phyloP scores from a whole-genome alignment of 495 filamentous ascomycete species.

The Penicillium lividum region DNA sequence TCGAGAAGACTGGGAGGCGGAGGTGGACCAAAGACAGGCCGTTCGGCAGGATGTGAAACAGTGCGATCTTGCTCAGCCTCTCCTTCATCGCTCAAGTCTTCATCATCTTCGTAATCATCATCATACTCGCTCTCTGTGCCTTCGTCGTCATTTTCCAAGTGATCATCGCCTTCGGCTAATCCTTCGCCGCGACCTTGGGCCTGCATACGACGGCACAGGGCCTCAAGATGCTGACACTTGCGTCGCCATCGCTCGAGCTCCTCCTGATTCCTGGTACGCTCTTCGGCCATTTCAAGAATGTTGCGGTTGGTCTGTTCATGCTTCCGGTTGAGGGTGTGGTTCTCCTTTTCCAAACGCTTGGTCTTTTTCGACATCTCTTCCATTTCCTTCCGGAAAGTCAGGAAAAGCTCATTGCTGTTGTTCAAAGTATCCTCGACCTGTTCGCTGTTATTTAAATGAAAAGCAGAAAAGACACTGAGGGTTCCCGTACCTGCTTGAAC shows the following conservation, averaged over 20 bases:
- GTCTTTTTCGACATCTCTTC: slow-evolving; percentile 99
- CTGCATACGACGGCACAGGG: slow-evolving; percentile 92
- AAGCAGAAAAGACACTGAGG: neutral
- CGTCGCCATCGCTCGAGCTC: slow-evolving; percentile 80
- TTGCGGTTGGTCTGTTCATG: slow-evolving; percentile 92
- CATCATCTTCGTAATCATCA: slow-evolving; percentile 70
- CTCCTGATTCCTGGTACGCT: slow-evolving; percentile 77
- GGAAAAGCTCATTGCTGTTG: slow-evolving; percentile 96
- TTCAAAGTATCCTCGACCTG: slow-evolving; percentile 99
- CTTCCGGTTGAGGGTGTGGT: slow-evolving; percentile 85
- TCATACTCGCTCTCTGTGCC: slow-evolving; percentile 71
- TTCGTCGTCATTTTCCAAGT: slow-evolving; percentile 69
- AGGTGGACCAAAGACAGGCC: slow-evolving; percentile 56
- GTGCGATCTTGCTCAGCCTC: slow-evolving; percentile 56
- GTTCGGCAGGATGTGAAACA: slow-evolving; percentile 41
- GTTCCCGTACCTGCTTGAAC: slow-evolving; percentile 89
- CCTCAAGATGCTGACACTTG: slow-evolving; percentile 90
- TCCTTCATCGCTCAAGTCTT: slow-evolving; percentile 65
- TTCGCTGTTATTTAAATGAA: slow-evolving; percentile 26
- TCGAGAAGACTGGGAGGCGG: slow-evolving; percentile 54
- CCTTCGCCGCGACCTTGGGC: slow-evolving; percentile 76
- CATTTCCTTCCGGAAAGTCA: slow-evolving; percentile 99
- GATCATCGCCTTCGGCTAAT: slow-evolving; percentile 45
- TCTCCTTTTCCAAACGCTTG: slow-evolving; percentile 95
- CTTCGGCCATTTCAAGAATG: slow-evolving; percentile 97